Conservation (phyloP, 2,329 filamentous ascomycete species). For the Talaromyces sp. region DNA sequence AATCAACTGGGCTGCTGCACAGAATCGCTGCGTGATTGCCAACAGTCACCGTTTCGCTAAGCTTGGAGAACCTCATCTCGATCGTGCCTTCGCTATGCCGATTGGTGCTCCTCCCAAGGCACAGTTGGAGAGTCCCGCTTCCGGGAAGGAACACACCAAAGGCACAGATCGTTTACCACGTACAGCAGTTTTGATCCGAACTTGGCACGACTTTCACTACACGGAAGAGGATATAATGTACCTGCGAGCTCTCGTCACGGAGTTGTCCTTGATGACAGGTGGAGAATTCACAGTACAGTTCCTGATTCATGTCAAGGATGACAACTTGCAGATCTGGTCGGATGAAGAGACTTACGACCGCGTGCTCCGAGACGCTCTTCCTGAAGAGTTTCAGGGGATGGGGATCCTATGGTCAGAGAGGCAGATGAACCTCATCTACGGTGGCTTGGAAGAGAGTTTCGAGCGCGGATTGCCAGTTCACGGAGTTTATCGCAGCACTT, state of each 20-base stretch:
- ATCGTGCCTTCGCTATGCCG: conserved; percentile 35
- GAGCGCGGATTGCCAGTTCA: conserved; percentile 72
- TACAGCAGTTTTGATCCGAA: conserved; percentile 74
- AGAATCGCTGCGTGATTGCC: conserved; percentile 67
- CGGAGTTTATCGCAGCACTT: conserved; percentile 85
- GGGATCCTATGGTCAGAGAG: conserved; percentile 90
- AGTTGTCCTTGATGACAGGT: conserved; percentile 72
- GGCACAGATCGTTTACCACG: conserved; percentile 44
- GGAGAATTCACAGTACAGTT: conserved; percentile 82
- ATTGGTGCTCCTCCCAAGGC: conserved; percentile 25
- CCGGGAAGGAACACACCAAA: conserved; percentile 22
- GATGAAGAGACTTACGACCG: conserved; percentile 69
- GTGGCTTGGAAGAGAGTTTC: conserved; percentile 77
- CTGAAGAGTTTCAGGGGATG: conserved; percentile 82
- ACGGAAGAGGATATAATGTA: conserved; percentile 74
- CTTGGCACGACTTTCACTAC: conserved; percentile 76
- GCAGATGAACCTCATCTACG: conserved; percentile 88
- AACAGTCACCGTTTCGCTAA: conserved; percentile 67
- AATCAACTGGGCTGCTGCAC: conserved; percentile 74
- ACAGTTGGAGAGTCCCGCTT: conserved; percentile 18
- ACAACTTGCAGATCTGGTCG: conserved; percentile 75
- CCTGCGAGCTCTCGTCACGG: conserved; percentile 74
- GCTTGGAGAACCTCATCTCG: conserved; percentile 32
- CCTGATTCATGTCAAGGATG: conserved; percentile 78
- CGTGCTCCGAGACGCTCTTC: conserved; percentile 66